A percentile compares a stretch with the other conserved stretches of the same genome.
Conservation (phyloP, 345 rosid species). For the Sapria himalayana region DNA sequence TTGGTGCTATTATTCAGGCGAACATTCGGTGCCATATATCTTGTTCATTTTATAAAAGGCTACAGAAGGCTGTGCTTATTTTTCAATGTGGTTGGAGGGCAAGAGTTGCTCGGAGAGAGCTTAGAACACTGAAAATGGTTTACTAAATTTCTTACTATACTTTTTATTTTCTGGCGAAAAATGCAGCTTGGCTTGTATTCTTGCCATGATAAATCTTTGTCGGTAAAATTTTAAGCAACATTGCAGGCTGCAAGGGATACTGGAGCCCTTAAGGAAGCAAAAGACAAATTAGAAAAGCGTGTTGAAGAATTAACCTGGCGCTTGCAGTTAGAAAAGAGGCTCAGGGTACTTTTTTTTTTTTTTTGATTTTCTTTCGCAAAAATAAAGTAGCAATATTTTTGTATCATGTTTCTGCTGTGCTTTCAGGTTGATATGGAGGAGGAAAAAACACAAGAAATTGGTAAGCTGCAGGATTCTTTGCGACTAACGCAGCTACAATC, state of each 20-base stretch:
- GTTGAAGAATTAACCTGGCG: constrained; percentile 98
- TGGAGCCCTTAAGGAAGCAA: constrained; percentile 94
- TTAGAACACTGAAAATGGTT: constrained; percentile 84
- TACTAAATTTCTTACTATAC: constrained; percentile 6
- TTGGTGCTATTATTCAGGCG: too few species aligned
- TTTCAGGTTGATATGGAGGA: constrained; percentile 79
- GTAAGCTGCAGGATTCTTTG: constrained; percentile 67
- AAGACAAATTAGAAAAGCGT: constrained; percentile 94
- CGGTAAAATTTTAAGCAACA: too few species aligned
- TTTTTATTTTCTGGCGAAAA: constrained; percentile 4
- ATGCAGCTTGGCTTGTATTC: neutral
- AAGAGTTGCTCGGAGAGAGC: constrained; percentile 85
- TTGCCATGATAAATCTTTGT: too few species aligned
- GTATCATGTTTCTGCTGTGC: constrained; percentile 4
- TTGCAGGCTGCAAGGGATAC: constrained; percentile 91
- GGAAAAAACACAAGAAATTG: constrained; percentile 77
- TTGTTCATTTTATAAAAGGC: constrained; percentile 52
- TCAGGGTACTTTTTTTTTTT: constrained; percentile 41
- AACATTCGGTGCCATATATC: constrained; percentile 43
- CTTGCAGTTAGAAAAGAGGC: constrained; percentile 82
- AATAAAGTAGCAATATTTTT: neutral
- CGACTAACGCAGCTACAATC: constrained; percentile 59
- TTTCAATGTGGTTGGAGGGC: constrained; percentile 94
- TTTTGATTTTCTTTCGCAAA: constrained; percentile 2
- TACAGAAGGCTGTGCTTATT: constrained; percentile 58